These are phyloP conservation scores for Suhomyces chickasaworum DNA, from an alignment of 1,139 yeast species.

Conservation along the genomic window DNA sequence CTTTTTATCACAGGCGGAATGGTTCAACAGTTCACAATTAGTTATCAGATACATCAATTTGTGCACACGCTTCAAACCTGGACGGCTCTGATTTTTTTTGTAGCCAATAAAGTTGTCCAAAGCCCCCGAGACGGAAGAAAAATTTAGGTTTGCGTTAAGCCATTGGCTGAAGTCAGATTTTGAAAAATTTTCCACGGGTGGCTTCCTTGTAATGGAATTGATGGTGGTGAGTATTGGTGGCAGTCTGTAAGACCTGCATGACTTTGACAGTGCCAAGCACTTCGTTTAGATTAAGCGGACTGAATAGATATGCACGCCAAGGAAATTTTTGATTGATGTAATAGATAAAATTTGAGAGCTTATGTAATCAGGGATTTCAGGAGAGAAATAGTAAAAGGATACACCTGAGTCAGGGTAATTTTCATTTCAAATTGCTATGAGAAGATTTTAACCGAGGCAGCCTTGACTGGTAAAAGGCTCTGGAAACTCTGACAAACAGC, in stretches of 20 bases:
- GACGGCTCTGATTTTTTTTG: neutral
- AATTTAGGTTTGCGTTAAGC: neutral
- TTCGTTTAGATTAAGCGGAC: neutral
- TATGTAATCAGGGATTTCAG: neutral
- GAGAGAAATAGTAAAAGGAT: too few relatives aligned
- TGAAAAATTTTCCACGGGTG: neutral
- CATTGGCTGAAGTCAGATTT: neutral
- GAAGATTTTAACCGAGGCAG: neutral
- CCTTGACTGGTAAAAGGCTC: too few relatives aligned
- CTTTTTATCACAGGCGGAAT: neutral
- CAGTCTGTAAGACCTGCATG: neutral
- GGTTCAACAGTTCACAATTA: neutral
- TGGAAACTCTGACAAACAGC: too few relatives aligned
- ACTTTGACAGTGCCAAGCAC: constrained; percentile 3
- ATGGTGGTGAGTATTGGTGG: neutral
- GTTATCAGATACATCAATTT: neutral
- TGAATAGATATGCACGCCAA: neutral
- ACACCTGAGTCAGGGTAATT: too few relatives aligned
- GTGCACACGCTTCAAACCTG: constrained; percentile 1
- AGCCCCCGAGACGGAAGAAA: neutral
- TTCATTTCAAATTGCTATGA: too few relatives aligned
- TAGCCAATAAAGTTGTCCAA: neutral
- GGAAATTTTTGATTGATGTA: neutral
- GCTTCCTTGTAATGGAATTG: neutral
- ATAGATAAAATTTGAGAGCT: neutral